Evolutionary conservation across 306 rosid genomes (phyloP).

Genomic region (Benincasa hispida): DNA sequence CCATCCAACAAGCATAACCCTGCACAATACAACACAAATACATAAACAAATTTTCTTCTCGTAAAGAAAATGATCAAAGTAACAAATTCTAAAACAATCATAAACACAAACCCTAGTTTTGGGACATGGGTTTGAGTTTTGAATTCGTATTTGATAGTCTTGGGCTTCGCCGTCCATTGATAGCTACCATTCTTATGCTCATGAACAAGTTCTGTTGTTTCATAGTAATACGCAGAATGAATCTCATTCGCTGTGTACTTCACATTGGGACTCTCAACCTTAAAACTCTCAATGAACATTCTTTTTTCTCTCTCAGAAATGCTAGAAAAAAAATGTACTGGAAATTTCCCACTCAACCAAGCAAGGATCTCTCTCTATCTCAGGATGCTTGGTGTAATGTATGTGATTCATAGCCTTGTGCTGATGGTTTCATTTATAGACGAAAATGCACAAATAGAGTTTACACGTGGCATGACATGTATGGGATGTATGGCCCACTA

Average conservation of each 20-base stretch:
- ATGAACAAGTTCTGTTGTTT: constrained; percentile 84
- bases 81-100: no score
- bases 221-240: constrained; percentile 73
- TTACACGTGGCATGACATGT: neutral
- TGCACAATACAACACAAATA: neutral
- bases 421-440: neutral
- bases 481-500: neutral
- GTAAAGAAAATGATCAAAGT: neutral
- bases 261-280: constrained; percentile 81
- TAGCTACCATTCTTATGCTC: constrained; percentile 65
- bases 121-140: constrained; percentile 63
- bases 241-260: constrained; percentile 59
- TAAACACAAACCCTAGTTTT: constrained; percentile 54
- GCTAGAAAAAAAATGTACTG: neutral
- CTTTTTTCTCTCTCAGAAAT: neutral
- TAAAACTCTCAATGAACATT: constrained; percentile 81
- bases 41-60: neutral
- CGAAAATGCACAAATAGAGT: neutral
- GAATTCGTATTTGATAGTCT: constrained; percentile 68
- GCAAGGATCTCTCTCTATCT: neutral
- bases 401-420: neutral
- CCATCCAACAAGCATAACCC: constrained; percentile 99
- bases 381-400: neutral
- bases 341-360: neutral
- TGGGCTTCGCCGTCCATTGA: constrained; percentile 89